These are phyloP conservation scores for Microbotryum silenes-acaulis DNA, from an alignment of 1,284 basidiomycete genomes.

Conservation along the genomic window DNA sequence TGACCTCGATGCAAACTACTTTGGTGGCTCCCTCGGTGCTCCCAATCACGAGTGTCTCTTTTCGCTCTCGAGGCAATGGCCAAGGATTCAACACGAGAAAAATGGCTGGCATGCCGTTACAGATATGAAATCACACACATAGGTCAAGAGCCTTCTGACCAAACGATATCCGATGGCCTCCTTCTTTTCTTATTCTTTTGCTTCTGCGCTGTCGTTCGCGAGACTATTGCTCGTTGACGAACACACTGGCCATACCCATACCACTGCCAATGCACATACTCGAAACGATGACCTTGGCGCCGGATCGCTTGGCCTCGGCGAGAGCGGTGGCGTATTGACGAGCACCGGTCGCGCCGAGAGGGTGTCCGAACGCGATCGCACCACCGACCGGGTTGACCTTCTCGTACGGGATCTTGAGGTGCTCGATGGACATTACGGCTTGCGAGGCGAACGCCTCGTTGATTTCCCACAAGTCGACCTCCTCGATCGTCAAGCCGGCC, in stretches of 20 bases:
- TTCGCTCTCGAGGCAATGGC: too few species aligned
- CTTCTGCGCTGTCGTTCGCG: background rate
- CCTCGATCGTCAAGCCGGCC: constrained; percentile 58
- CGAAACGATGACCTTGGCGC: constrained; percentile 61
- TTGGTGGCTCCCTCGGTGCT: too few species aligned
- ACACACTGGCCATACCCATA: constrained; percentile 50
- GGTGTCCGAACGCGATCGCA: constrained; percentile 49
- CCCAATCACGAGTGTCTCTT: too few species aligned
- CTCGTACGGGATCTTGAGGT: constrained; percentile 42
- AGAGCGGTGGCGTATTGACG: constrained; percentile 80
- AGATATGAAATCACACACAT: too few species aligned
- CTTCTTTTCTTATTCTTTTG: too few species aligned
- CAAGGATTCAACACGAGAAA: too few species aligned
- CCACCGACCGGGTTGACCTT: constrained; percentile 48
- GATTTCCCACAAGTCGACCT: constrained; percentile 83
- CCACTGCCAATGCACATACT: constrained; percentile 85
- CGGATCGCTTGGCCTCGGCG: constrained; percentile 61
- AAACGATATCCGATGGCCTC: too few species aligned
- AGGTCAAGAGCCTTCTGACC: too few species aligned
- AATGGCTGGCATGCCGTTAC: too few species aligned
- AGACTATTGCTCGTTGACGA: constrained; percentile 39
- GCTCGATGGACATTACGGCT: constrained; percentile 52
- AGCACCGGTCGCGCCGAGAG: constrained; percentile 55
- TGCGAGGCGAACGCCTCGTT: constrained; percentile 57
- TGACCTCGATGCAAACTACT: too few species aligned